Base-by-base conservation (phyloP, 345 rosid species). In the Melaleuca alternifolia region DNA sequence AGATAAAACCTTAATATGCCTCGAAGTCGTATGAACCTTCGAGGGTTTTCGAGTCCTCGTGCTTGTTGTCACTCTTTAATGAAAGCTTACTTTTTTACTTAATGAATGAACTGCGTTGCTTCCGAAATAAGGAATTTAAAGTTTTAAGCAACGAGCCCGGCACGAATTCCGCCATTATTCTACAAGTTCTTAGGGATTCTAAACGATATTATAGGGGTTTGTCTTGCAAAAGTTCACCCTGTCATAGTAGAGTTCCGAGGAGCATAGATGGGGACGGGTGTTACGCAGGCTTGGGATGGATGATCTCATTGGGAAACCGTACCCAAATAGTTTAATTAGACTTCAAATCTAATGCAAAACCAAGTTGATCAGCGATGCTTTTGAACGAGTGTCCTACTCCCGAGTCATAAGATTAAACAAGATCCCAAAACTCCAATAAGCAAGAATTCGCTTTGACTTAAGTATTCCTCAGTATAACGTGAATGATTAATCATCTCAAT, bases 361-460 rank as follows among this genome's bases (percentile, higher is more conserved):
- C 11, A 33, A 59, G 65, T 59, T n/a, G 33, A n/a, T n/a, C 33
- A 16, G 33, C 33, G 8, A 59, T 59, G 7, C 3, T 26, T 59
- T 59, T 6, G 6, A 23, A 56, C 10, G 13, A 24, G 13, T 23
- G 30, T 59, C 65, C 65, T 59, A 5, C 33, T 11, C 33, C 9
- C 1, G 7, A n/a, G 13, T 59, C 33, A n/a, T n/a, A n/a, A 59
- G 65, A 59, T 59, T 59, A 59, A 26, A 59, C 33, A 7, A 11
- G 37, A 59, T 59, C 71, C 9, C n/a, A 0, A 59, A 28, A n/a
- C n/a, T 12, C 33, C 0, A 0, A 8, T 26, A n/a, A 59, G 41
- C 71, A 59, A n/a, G 18, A 59, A 59, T 59, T 59, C 33, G 33
- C 16, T 33, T n/a, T 14, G 4, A 59, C 0, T n/a, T 59, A 30